Evolutionary conservation across 768 basidiomycete genomes (phyloP).

Genomic region (Rhodosporidiobolus sp.): DNA sequence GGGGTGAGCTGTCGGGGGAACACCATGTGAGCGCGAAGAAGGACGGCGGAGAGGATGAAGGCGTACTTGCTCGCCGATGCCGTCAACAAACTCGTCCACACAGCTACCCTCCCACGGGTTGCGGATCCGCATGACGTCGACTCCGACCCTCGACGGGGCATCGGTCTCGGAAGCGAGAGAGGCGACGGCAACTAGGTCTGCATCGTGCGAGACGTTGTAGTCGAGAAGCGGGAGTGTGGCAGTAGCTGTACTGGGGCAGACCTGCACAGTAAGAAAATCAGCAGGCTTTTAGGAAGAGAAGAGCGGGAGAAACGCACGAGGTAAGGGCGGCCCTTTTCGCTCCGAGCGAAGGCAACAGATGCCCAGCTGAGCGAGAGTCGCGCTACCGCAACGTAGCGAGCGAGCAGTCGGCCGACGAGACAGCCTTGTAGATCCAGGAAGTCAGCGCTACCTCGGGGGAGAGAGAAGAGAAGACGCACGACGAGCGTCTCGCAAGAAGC

Average conservation of each 20-base stretch:
- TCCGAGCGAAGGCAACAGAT: not conserved
- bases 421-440: constrained; percentile 3
- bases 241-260: no score
- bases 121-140: constrained; percentile 30
- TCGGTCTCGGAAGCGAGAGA: not conserved
- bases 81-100: constrained; percentile 7
- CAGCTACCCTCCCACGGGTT: constrained; percentile 32
- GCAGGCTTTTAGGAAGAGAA: no score
- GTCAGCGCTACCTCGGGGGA: accelerated
- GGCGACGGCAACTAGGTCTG: constrained; percentile 17
- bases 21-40: not conserved
- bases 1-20: constrained; percentile 1
- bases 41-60: not conserved
- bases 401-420: constrained; percentile 23
- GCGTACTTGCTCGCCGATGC: constrained; percentile 21
- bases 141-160: not conserved
- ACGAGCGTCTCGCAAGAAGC: constrained; percentile 25
- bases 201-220: constrained; percentile 37
- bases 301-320: not conserved
- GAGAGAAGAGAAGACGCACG: constrained; percentile 5
- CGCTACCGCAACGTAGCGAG: not conserved
- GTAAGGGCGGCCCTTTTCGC: not conserved
- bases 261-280: not conserved
- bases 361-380: not conserved
- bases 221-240: constrained; percentile 6